A percentile compares a stretch with the other conserved stretches of the same genome.
phyloP scores from a whole-genome alignment of 106 monocot species.

The Dioscorea dumetorum region DNA sequence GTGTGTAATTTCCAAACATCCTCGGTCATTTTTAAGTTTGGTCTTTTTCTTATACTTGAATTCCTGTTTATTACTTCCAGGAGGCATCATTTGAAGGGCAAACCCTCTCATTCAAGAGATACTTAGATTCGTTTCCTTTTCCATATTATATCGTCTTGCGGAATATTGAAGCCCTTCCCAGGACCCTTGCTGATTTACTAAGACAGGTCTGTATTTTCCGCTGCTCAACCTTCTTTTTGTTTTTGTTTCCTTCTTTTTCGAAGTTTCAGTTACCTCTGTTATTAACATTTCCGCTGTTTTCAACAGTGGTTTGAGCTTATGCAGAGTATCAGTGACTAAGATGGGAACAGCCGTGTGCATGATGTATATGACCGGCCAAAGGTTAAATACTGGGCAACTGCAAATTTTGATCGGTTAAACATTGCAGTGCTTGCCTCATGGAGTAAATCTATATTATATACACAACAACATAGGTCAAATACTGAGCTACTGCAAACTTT shows the following conservation, averaged over 20 bases:
- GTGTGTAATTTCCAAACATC: not conserved
- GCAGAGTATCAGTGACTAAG: not conserved
- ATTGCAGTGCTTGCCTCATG: too few species aligned
- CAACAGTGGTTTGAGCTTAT: not conserved
- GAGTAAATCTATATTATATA: too few species aligned
- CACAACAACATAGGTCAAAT: too few species aligned
- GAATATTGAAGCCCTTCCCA: constrained; percentile 81
- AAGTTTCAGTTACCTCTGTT: constrained; percentile 24
- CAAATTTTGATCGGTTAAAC: too few species aligned
- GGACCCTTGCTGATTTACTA: constrained; percentile 81
- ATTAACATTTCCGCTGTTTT: not conserved
- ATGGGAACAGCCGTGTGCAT: too few species aligned
- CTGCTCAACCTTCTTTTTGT: not conserved
- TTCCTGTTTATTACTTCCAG: constrained; percentile 25
- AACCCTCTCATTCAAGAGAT: constrained; percentile 38
- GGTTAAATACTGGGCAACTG: too few species aligned
- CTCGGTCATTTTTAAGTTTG: not conserved
- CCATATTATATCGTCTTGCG: constrained; percentile 81
- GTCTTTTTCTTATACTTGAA: not conserved
- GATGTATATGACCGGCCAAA: too few species aligned
- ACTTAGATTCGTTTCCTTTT: constrained; percentile 77
- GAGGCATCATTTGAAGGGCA: constrained; percentile 50
- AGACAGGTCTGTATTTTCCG: constrained; percentile 53
- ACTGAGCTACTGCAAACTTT: too few species aligned
- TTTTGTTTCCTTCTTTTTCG: constrained; percentile 25